Percentiles rank a stretch among this genome's conserved stretches.
Conservation (phyloP, 805 yeast species). For the Tetrapisispora namnaoensis region DNA sequence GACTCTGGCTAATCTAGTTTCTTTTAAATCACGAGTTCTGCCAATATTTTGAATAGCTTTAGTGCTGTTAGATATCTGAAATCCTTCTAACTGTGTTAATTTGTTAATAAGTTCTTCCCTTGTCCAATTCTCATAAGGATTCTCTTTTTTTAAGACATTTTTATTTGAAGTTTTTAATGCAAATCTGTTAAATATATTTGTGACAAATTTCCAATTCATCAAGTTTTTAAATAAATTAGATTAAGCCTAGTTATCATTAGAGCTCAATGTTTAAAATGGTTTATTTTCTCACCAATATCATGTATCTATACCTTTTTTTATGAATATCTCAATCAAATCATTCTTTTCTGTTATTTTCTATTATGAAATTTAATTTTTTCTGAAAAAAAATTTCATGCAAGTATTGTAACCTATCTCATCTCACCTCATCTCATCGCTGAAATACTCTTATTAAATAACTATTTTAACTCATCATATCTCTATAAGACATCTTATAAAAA, state of each 20-base stretch:
- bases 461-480: too few relatives aligned
- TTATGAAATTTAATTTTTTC: too few relatives aligned
- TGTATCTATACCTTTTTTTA: too few relatives aligned
- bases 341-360: too few relatives aligned
- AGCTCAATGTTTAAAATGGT: too few relatives aligned
- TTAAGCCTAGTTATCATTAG: not conserved
- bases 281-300: too few relatives aligned
- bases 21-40: not conserved
- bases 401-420: not conserved
- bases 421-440: not conserved
- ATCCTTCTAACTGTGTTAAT: conserved; percentile 47
- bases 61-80: not conserved
- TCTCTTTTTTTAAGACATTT: not conserved
- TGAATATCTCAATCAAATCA: too few relatives aligned
- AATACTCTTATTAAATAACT: too few relatives aligned
- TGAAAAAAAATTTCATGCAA: too few relatives aligned
- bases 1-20: not conserved
- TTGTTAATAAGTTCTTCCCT: conserved; percentile 52
- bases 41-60: not conserved
- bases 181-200: not conserved
- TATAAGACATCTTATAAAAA: too few relatives aligned
- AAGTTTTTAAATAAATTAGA: not conserved
- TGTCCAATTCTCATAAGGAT: conserved; percentile 50
- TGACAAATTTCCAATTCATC: not conserved
- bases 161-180: not conserved